phyloP scores from a whole-genome alignment of 1,139 yeast genomes.

The Entelexis paramagnoliae region DNA sequence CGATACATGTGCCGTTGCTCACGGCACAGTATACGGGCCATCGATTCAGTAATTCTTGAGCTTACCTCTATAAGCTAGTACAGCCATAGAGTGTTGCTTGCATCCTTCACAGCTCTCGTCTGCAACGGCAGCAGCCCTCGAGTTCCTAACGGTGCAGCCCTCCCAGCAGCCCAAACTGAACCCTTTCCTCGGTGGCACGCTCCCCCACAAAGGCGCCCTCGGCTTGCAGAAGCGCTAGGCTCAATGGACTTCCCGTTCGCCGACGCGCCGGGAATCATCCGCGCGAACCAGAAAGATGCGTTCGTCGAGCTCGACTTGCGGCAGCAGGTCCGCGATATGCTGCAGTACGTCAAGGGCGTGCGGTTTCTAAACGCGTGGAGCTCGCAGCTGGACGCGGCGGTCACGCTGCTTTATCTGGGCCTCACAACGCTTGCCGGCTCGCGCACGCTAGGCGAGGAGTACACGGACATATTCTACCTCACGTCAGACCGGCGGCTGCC shows the following conservation, averaged over 20 bases:
- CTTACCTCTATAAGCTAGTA: too few species aligned
- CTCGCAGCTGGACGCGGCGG: constrained; percentile 48
- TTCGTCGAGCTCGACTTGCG: constrained; percentile 52
- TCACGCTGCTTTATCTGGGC: constrained; percentile 51
- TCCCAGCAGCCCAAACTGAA: neutral
- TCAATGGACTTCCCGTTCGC: constrained; percentile 26
- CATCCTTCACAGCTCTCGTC: too few species aligned
- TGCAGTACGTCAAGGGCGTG: constrained; percentile 52
- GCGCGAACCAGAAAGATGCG: constrained; percentile 83
- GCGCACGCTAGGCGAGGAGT: constrained; percentile 87
- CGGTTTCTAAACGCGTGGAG: constrained; percentile 56
- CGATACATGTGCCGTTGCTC: too few species aligned
- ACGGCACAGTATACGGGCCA: too few species aligned
- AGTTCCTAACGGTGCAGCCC: neutral
- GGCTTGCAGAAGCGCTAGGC: neutral
- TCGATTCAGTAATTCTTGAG: too few species aligned
- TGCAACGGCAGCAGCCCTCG: too few species aligned
- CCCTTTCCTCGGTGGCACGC: constrained; percentile 6
- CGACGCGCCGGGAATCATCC: constrained; percentile 36
- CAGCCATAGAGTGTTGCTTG: too few species aligned
- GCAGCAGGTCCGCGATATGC: constrained; percentile 46
- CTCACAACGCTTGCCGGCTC: constrained; percentile 68
- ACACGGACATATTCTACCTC: constrained; percentile 73
- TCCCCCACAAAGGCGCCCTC: neutral
- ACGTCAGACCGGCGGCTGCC: constrained; percentile 39